Evolutionary conservation across 2,329 filamentous ascomycete genomes (phyloP).

Genomic region (Ceratocystis variospora): DNA sequence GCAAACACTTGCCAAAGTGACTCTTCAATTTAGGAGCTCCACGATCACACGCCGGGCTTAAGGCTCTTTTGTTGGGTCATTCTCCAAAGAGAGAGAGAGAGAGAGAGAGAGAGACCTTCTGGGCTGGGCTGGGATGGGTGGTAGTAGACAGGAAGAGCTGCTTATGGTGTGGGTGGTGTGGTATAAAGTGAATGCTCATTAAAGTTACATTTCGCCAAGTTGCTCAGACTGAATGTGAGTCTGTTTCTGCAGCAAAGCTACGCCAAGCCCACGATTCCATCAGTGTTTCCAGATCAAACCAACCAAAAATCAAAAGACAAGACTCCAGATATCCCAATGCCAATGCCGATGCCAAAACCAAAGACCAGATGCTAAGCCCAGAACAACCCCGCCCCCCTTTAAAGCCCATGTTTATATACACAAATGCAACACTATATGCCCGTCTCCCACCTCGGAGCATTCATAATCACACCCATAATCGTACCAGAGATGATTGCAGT

Average conservation of each 20-base stretch:
- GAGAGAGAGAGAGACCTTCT: no score
- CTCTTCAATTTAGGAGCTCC: background rate
- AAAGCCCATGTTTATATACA: background rate
- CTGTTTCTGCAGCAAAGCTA: background rate
- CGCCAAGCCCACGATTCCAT: background rate
- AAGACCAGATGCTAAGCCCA: background rate
- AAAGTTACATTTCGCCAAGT: background rate
- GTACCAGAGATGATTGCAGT: constrained; percentile 37
- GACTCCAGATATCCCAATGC: background rate
- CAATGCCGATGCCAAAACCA: background rate
- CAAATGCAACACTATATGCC: background rate
- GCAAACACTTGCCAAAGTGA: background rate
- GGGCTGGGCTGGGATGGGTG: background rate
- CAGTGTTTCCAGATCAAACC: background rate
- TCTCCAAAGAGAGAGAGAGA: no score
- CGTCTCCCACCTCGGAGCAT: constrained; percentile 32
- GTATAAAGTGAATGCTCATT: background rate
- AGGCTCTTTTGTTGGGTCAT: no score
- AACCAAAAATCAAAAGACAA: background rate
- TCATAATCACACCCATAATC: constrained; percentile 41
- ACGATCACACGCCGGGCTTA: background rate
- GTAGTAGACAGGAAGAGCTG: background rate
- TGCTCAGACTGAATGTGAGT: background rate
- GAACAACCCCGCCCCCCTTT: no score
- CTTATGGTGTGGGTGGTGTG: background rate